Evolutionary conservation across 2,329 filamentous ascomycete genomes (phyloP), one percentile per base, ranked within the genome.

Genomic region (Colletotrichum eleusines): DNA sequence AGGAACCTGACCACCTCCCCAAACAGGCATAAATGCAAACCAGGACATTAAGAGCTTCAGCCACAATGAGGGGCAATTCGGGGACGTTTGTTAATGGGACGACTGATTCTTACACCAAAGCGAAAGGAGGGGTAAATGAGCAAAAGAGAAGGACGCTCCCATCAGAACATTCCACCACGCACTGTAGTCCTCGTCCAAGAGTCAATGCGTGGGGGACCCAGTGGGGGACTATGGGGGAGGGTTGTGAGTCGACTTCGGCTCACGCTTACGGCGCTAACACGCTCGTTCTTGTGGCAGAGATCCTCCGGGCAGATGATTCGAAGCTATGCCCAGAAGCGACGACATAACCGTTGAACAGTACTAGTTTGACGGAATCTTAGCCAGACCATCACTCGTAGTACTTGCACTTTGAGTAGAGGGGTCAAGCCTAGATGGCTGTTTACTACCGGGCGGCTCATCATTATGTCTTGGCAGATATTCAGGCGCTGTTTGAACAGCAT

Each of bases 1-100:
- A 40, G 50, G 33, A 48, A 44, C 20, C 46, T 12, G 23, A 44
- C 16, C 59, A 68, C 59, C 51, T 64, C 23, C 61, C 59, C 40
- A 50, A 57, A 57, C 61, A 33, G 44, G 55, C 55, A 60, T 48
- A 20, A 51, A 31, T 54, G 38, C 38, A 48, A 42, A n/a, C 18
- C 63, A 46, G 44, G 46, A 48, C 62, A 35, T 51, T 69, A 53
- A 26, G 54, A 57, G 66, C 66, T 61, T 57, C 66, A 69, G 60
- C 60, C 66, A 72, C 57, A 58, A 40, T 66, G 70, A 71, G 70
- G 66, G 67, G 61, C 53, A 69, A 16, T 51, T 28, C 46, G 20
- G 61, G 66, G 18, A 66, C 66, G 65, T 69, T 69, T 66, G 63
- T 51, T n/a, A 38, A 62, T 38, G 59, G 35, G n/a, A 28, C 59